Evolutionary conservation across 2,329 filamentous ascomycete genomes (phyloP).

Genomic region (Fusarium tuaranense): DNA sequence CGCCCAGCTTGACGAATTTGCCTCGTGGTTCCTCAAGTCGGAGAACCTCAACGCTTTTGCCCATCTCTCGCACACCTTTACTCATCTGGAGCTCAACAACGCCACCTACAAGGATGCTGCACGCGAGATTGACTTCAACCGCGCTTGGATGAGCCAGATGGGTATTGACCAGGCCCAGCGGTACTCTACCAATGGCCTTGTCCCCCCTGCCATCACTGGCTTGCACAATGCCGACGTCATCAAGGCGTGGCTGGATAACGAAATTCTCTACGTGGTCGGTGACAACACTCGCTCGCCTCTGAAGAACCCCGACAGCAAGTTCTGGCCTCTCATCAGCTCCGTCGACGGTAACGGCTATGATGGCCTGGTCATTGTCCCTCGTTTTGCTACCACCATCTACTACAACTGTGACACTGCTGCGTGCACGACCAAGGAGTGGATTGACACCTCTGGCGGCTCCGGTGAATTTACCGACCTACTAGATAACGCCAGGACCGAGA

Average conservation of each 20-base stretch:
- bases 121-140: slow-evolving; percentile 32
- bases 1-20: slow-evolving; percentile 27
- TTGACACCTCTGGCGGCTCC: slow-evolving; percentile 24
- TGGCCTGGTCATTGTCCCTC: slow-evolving; percentile 24
- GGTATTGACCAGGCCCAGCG: slow-evolving; percentile 22
- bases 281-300: slow-evolving; percentile 27
- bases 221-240: slow-evolving; percentile 34
- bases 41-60: slow-evolving; percentile 31
- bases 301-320: slow-evolving; percentile 12
- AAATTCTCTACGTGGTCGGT: slow-evolving; percentile 24
- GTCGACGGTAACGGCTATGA: slow-evolving; percentile 29
- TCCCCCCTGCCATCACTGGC: slow-evolving; percentile 33
- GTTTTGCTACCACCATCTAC: slow-evolving; percentile 33
- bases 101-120: slow-evolving; percentile 29
- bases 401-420: slow-evolving; percentile 31
- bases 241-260: slow-evolving; percentile 28
- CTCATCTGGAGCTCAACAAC: slow-evolving; percentile 31
- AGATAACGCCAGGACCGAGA: slow-evolving; percentile 17
- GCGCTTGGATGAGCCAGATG: slow-evolving; percentile 28
- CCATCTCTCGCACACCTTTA: slow-evolving; percentile 32
- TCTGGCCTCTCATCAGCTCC: slow-evolving; percentile 30
- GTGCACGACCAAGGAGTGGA: slow-evolving; percentile 31
- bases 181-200: slow-evolving; percentile 24
- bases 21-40: slow-evolving; percentile 25
- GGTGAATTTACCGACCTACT: slow-evolving; percentile 23